A percentile compares a stretch with the other conserved stretches of the same genome.
These are phyloP conservation scores for Trypanosoma cruzi DNA, from an alignment of 208 protist genomes.

Conservation along the genomic window DNA sequence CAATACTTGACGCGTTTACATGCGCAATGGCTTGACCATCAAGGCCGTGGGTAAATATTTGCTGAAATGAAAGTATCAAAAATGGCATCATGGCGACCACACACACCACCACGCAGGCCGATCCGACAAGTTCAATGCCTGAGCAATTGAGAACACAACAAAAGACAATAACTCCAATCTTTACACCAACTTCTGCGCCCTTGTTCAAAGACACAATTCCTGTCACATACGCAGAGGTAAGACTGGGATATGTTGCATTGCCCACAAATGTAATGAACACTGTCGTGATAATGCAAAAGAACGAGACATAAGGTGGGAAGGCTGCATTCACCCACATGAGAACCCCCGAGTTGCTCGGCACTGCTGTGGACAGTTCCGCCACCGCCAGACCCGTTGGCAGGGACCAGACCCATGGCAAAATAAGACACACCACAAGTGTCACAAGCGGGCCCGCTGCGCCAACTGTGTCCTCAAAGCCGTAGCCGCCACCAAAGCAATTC, in stretches of 20 bases:
- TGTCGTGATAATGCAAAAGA: slow-evolving; percentile 72
- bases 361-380: slow-evolving; percentile 76
- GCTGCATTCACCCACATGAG: slow-evolving; percentile 89
- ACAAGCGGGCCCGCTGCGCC: slow-evolving; percentile 76
- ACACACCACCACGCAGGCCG: slow-evolving; percentile 61
- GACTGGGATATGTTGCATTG: slow-evolving; percentile 82
- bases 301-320: slow-evolving; percentile 74
- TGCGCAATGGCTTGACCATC: slow-evolving; percentile 59
- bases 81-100: slow-evolving; percentile 70
- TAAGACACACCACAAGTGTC: slow-evolving; percentile 71
- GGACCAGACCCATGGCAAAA: slow-evolving; percentile 82
- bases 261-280: slow-evolving; percentile 86
- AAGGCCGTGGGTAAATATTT: slow-evolving; percentile 73
- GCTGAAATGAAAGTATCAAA: slow-evolving; percentile 61
- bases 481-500: slow-evolving; percentile 80
- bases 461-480: slow-evolving; percentile 87
- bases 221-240: slow-evolving; percentile 72
- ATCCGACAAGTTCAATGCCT: slow-evolving; percentile 78
- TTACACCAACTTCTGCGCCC: slow-evolving; percentile 44
- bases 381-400: slow-evolving; percentile 83
- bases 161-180: slow-evolving; percentile 61
- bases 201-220: slow-evolving; percentile 41
- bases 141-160: slow-evolving; percentile 77
- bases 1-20: slow-evolving; percentile 50
- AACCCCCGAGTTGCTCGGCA: slow-evolving; percentile 86